Conservation (phyloP, 345 rosid species). For the Mangifera indica region DNA sequence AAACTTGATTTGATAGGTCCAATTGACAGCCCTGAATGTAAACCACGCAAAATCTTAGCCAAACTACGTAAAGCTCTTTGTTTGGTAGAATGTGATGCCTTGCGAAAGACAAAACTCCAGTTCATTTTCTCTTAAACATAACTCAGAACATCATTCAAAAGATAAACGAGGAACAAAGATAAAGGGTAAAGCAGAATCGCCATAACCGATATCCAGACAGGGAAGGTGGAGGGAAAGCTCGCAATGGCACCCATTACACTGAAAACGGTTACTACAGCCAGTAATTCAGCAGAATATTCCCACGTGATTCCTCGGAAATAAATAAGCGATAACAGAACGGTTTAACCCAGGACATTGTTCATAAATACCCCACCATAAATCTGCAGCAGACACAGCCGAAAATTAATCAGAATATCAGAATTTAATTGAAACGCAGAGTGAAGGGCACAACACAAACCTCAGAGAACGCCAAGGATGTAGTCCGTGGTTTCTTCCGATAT, state of each 20-base stretch:
- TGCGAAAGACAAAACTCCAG: no score
- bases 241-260: slow-evolving; percentile 27
- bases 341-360: slow-evolving; percentile 27
- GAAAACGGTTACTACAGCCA: slow-evolving; percentile 26
- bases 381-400: slow-evolving; percentile 17
- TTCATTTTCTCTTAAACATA: neutral
- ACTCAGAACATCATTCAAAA: slow-evolving; percentile 19
- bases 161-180: slow-evolving; percentile 36
- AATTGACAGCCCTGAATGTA: no score
- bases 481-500: slow-evolving; percentile 30
- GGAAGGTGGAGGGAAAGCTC: slow-evolving; percentile 30
- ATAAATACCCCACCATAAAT: slow-evolving; percentile 39
- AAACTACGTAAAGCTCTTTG: no score
- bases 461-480: slow-evolving; percentile 40
- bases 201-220: slow-evolving; percentile 33
- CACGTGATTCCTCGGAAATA: slow-evolving; percentile 31
- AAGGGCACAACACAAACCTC: slow-evolving; percentile 24
- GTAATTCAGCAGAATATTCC: slow-evolving; percentile 41
- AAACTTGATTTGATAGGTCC: no score
- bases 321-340: slow-evolving; percentile 28
- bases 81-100: no score
- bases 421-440: neutral
- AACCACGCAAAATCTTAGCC: no score
- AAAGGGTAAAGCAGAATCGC: slow-evolving; percentile 34
- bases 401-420: no score